Base-by-base conservation (phyloP, 2,329 filamentous ascomycete species). In the Xylariales sp. region DNA sequence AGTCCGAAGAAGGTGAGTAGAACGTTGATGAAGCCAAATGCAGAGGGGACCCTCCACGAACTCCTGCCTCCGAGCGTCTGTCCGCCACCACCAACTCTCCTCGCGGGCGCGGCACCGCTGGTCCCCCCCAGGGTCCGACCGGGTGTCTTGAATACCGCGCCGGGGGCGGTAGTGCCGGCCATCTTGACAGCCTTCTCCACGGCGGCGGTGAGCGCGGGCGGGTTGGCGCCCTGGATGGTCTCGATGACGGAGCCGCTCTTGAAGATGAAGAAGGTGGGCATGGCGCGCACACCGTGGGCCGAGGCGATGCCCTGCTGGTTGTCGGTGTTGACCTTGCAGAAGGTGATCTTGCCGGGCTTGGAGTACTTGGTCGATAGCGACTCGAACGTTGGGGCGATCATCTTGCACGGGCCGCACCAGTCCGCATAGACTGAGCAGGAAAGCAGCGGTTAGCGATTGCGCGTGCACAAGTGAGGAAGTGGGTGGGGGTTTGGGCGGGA, bases 261-360 rank as follows among this genome's bases (percentile, higher is more conserved):
- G 72, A 88, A 90, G 63, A 97, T 81, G 60, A 96, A 78, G 66
- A 98, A 97, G 37, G 93, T 97, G 5, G 93, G 93, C 81, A 95
- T 90, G 47, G 88, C 88, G 53, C 81, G 80, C 57, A 97, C 83
- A 52, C 79, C 76, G 67, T 95, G 88, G 49, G 81, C 72, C 54
- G 81, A 74, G 11, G 89, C 79, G 47, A 97, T 82, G 41, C 84
- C 78, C 49, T 81, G 74, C 62, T 95, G 88, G 50, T 74, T 72
- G 57, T 96, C 90, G 56, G 90, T 88, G 69, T 97, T 84, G 69
- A 97, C 80, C 67, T 95, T 97, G 56, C 81, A 82, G 60, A 97
- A 98, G 32, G 87, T 85, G 54, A 97, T 85, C 57, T 81, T 82
- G 55, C 84, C 83, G 13, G 88, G 83, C 48, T 88, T 82, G 33